Conservation (phyloP, 305 asterid species). For the Fraxinus xanthoxyloides region DNA sequence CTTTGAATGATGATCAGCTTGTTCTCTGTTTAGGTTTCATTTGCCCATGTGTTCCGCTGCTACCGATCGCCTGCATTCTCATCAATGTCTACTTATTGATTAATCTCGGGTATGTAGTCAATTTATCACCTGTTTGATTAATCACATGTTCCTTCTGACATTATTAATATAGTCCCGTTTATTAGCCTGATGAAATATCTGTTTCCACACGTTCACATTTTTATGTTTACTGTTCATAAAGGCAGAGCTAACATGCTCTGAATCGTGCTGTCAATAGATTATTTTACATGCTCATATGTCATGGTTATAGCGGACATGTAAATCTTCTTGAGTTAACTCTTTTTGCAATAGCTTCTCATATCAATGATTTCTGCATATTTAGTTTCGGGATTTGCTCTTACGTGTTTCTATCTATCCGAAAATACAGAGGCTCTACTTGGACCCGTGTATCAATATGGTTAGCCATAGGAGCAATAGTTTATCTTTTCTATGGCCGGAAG, state of each 20-base stretch:
- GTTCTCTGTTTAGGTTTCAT: constrained; percentile 60
- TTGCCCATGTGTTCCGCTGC: constrained; percentile 92
- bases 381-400: not conserved
- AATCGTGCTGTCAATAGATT: not conserved
- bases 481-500: constrained; percentile 65
- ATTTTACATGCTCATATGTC: not conserved
- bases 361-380: not conserved
- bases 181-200: not conserved
- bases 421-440: constrained; percentile 75
- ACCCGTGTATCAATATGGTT: constrained; percentile 82
- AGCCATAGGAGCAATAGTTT: constrained; percentile 53
- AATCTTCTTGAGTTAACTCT: not conserved
- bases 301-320: not conserved
- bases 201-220: not conserved
- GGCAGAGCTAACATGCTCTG: not conserved
- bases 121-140: not conserved
- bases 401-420: constrained; percentile 4
- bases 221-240: not conserved
- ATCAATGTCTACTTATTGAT: constrained; percentile 83
- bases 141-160: not conserved
- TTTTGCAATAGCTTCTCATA: not conserved
- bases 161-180: not conserved
- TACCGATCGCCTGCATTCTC: constrained; percentile 85
- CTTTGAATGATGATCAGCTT: constrained; percentile 16
- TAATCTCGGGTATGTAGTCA: constrained; percentile 60